Conservation (phyloP, 176 grass and related monocot genomes). For the Thalia dealbata region DNA sequence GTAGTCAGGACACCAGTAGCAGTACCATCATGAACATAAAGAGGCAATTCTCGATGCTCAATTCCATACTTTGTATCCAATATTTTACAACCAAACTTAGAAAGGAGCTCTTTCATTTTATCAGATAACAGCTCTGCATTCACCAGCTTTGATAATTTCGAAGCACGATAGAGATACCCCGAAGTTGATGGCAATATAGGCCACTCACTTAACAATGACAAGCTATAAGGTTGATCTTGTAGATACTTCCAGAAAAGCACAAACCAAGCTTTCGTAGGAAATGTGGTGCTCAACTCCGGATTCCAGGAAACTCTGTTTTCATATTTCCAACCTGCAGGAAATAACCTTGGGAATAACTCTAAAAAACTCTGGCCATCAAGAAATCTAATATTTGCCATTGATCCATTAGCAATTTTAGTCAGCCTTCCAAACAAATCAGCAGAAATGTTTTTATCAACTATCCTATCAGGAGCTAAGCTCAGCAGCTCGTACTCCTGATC, state of each 20-base stretch:
- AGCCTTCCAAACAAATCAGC: slow-evolving; percentile 43
- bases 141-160: slow-evolving; percentile 57
- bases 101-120: slow-evolving; percentile 48
- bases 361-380: slow-evolving; percentile 59
- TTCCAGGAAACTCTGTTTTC: slow-evolving; percentile 69
- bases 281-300: slow-evolving; percentile 35
- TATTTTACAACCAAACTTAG: slow-evolving; percentile 83
- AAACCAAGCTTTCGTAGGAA: slow-evolving; percentile 65
- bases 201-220: slow-evolving; percentile 75
- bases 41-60: slow-evolving; percentile 47
- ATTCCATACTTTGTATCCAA: slow-evolving; percentile 49
- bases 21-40: slow-evolving; percentile 62
- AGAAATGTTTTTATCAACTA: slow-evolving; percentile 72
- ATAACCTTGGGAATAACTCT: slow-evolving; percentile 63
- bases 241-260: slow-evolving; percentile 92
- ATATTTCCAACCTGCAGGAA: slow-evolving; percentile 77
- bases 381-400: slow-evolving; percentile 49
- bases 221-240: slow-evolving; percentile 45
- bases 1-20: slow-evolving; percentile 62
- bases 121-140: slow-evolving; percentile 55
- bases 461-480: slow-evolving; percentile 43
- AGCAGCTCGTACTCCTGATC: slow-evolving; percentile 70
- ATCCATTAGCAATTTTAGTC: slow-evolving; percentile 49
- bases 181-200: slow-evolving; percentile 87
- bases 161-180: slow-evolving; percentile 65